Evolutionary conservation across 495 filamentous ascomycete genomes (phyloP), one percentile per base, ranked within the genome.

Genomic region (Penicillium manginii): DNA sequence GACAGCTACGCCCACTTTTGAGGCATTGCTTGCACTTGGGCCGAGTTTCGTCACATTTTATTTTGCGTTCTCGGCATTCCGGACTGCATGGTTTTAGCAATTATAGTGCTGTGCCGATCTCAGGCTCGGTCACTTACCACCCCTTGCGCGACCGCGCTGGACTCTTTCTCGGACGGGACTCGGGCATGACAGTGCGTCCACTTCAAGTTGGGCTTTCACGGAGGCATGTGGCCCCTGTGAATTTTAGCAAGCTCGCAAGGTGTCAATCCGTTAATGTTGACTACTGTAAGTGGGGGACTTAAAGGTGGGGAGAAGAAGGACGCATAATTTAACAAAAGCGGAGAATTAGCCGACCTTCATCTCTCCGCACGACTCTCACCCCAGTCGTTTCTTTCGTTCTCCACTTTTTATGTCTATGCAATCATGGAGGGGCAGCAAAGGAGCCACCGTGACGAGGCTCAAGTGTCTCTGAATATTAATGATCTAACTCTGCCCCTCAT

Each of bases 1-100:
- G 51, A 33, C 64, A 67, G 3, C 4, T 15, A 2, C 58, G 64
- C 18, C 60, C 54, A 51, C 51, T 43, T 47, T 56, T 52, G 1
- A 59, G 31, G 37, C 61, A 68, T 32, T 62, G 65, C 4, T 50
- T 60, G 33, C 65, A 68, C 42, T 62, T 53, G 2, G 65, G 65
- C 32, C 21, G 54, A 14, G 50, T 58, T 45, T 68, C 64, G 39
- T 66, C 64, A 37, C 64, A 66, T 45, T 66, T 63, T 22, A 57
- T 57, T 18, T 51, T 57, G 32, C 55, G 55, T 14, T 17, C 17
- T 2, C 55, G 55, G 22, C 55, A 57, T 42, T 57, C 55, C 7
- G 55, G 55, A 43, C 55, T 57, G 35, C 35, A 37, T 37, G 9
- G 11, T n/a, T 37, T 15, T 14, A 33, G 45, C 22, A 48, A 29